Percentiles rank a stretch among this genome's conserved stretches.
Evolutionary conservation across 2,329 filamentous ascomycete genomes (phyloP).

Genomic region (Talaromyces atroroseus): DNA sequence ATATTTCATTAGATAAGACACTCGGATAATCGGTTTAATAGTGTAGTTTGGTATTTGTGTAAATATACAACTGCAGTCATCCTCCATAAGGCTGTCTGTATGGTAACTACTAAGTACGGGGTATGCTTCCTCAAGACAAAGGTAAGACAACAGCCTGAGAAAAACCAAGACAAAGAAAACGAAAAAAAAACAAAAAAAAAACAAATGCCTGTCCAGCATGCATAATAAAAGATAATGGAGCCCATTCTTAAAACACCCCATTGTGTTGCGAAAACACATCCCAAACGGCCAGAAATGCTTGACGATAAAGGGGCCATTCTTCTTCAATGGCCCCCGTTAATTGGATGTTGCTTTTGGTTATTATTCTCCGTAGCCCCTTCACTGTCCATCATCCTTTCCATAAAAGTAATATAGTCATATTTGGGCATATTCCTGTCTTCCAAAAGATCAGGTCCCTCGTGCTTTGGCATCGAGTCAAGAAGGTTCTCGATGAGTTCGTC

Average conservation of each 20-base stretch:
- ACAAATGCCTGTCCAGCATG: slow-evolving; percentile 11
- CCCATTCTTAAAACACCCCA: not conserved
- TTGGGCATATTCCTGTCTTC: slow-evolving; percentile 79
- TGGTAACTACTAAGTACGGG: no score
- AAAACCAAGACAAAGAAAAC: no score
- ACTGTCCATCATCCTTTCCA: slow-evolving; percentile 72
- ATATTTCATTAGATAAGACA: no score
- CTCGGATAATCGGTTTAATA: not conserved
- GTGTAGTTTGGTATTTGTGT: not conserved
- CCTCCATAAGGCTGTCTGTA: no score
- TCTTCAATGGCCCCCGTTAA: slow-evolving; percentile 11
- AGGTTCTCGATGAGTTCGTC: slow-evolving; percentile 96
- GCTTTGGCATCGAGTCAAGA: slow-evolving; percentile 75
- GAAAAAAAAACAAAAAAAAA: not conserved
- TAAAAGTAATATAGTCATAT: slow-evolving; percentile 95
- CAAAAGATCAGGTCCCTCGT: slow-evolving; percentile 77
- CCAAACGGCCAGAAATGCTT: slow-evolving; percentile 5
- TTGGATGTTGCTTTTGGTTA: slow-evolving; percentile 3
- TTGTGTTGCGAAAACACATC: slow-evolving; percentile 1
- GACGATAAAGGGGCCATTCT: not conserved
- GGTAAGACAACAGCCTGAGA: no score
- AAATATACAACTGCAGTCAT: not conserved
- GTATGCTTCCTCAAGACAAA: not conserved
- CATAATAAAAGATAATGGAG: slow-evolving; percentile 3
- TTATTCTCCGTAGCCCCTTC: slow-evolving; percentile 18